A percentile compares a stretch with the other conserved stretches of the same genome.
Conservation (phyloP, 345 rosid species). For the thale cress (Arabidopsis thaliana) region DNA sequence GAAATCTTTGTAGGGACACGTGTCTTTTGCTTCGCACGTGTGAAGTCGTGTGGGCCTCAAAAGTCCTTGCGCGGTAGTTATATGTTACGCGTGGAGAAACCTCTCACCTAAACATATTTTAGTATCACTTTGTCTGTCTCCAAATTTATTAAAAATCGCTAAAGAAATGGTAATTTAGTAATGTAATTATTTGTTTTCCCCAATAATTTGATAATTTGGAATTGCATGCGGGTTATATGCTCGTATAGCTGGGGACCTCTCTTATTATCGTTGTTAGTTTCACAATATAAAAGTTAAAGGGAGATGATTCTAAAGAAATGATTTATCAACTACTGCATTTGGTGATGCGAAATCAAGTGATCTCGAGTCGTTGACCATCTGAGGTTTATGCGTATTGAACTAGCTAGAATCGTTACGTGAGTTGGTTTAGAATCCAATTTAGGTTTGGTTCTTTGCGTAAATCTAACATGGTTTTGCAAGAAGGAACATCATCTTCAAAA, state of each 20-base stretch:
- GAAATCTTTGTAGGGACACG: slow-evolving; percentile 52
- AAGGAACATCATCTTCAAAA: too few species aligned
- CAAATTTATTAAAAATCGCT: neutral
- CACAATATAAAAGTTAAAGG: neutral
- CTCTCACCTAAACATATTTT: slow-evolving; percentile 16
- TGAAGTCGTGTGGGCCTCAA: slow-evolving; percentile 40
- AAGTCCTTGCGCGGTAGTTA: slow-evolving; percentile 42
- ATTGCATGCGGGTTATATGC: slow-evolving; percentile 41
- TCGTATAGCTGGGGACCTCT: slow-evolving; percentile 42
- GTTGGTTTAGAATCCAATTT: neutral
- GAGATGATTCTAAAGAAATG: neutral
- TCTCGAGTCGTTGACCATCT: neutral
- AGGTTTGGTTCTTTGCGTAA: neutral
- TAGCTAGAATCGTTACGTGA: neutral
- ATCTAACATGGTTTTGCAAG: too few species aligned
- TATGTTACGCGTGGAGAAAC: slow-evolving; percentile 37
- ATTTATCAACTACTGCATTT: neutral
- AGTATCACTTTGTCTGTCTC: slow-evolving; percentile 9
- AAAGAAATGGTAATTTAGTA: slow-evolving; percentile 23
- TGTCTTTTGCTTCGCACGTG: slow-evolving; percentile 46
- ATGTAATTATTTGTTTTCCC: slow-evolving; percentile 25
- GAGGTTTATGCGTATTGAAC: neutral
- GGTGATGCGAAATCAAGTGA: neutral
- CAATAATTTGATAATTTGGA: slow-evolving; percentile 33
- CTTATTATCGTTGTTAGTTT: neutral